Percentiles rank a stretch among this genome's conserved stretches.
Conservation (phyloP, 306 rosid species). For the Purshia tridentata region DNA sequence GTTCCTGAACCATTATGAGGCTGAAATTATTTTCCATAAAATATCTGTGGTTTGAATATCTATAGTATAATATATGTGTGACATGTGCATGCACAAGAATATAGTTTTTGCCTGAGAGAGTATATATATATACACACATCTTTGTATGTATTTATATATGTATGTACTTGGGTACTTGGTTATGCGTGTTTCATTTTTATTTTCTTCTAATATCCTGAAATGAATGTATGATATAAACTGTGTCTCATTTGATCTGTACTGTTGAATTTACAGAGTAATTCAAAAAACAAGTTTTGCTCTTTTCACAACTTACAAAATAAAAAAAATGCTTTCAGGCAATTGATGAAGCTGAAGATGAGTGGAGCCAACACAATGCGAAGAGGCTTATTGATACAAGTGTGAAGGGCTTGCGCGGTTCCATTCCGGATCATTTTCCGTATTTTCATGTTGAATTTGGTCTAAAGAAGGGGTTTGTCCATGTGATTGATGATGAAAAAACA, state of each 20-base stretch:
- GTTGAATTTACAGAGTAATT: neutral
- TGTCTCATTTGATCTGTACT: neutral
- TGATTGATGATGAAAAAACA: constrained; percentile 74
- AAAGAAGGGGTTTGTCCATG: constrained; percentile 77
- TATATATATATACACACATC: too few species aligned
- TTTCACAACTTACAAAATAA: neutral
- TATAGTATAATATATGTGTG: too few species aligned
- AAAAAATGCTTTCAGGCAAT: constrained; percentile 52
- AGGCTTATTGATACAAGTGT: constrained; percentile 74
- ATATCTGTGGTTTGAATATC: neutral
- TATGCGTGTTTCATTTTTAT: neutral
- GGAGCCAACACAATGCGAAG: constrained; percentile 94
- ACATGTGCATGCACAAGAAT: neutral
- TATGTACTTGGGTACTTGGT: too few species aligned
- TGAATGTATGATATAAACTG: neutral
- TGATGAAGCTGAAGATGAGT: constrained; percentile 89
- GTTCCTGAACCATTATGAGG: neutral
- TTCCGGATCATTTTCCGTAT: constrained; percentile 75
- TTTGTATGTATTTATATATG: too few species aligned
- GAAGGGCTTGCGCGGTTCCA: constrained; percentile 77
- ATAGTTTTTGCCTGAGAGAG: neutral
- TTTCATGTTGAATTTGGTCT: constrained; percentile 88
- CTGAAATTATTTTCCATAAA: neutral
- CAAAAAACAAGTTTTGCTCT: neutral
- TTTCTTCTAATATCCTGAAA: neutral